Evolutionary conservation across 2,329 filamentous ascomycete species (phyloP), one percentile per base, ranked within the genome.

Genomic region (Saccharata proteae): DNA sequence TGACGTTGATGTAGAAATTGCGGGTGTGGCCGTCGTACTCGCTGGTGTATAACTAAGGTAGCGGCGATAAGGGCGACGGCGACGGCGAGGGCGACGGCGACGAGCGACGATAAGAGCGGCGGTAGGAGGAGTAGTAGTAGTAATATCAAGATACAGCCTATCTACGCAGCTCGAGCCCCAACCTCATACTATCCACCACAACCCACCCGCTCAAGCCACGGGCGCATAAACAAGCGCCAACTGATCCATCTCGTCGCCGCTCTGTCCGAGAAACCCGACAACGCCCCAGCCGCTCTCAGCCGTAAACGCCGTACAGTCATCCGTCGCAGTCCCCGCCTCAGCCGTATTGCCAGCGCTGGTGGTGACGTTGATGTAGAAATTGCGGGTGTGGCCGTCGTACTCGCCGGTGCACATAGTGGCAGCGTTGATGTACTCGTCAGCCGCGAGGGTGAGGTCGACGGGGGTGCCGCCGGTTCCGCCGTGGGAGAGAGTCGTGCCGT

Each of bases 211-310:
- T n/a, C n/a, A n/a, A n/a, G n/a, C n/a, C 26, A 10, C 26, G 12
- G 26, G 26, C 26, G 26, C 33, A 27, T 28, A 51, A 5, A 51
- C 36, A 24, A 60, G 47, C 1, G 51, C 69, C 21, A 74, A 43
- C 46, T 65, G 62, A 45, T 74, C 70, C 26, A 75, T 43, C 50
- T 73, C 68, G 35, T 70, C 65, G 0, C 67, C 70, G 37, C 45
- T 52, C 43, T 66, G 61, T 11, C 69, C 67, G 32, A 63, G 43
- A 40, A 63, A 70, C 3, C 68, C 68, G n/a, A 67, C 61, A 44
- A 72, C 63, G 30, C 61, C 59, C 57, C 61, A 70, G 3, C 65
- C 67, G 1, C 38, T 35, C 13, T 62, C 63, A 2, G 66, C 66
- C n/a, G 44, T 50, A 30, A 57, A 64, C 2, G 57, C 59, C 4